phyloP scores from a whole-genome alignment of 192 early-diverging fungal species.

The Backusella macrospora region DNA sequence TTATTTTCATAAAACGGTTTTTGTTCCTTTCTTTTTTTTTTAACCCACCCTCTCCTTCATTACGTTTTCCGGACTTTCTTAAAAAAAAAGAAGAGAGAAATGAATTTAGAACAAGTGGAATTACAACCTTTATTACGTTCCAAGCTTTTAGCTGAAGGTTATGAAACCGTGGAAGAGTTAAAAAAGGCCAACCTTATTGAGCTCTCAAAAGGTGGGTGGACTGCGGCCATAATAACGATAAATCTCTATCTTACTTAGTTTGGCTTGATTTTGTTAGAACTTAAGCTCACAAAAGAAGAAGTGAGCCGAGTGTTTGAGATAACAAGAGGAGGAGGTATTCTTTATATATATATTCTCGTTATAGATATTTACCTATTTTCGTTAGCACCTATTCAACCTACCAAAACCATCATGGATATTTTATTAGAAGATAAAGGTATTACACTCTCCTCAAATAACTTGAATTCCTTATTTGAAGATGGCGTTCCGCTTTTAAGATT shows the following conservation, averaged over 20 bases:
- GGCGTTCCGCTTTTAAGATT: slow-evolving; percentile 9
- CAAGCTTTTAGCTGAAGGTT: background rate
- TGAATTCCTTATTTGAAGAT: background rate
- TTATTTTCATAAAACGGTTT: too few species aligned
- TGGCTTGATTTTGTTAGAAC: background rate
- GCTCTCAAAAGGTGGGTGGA: background rate
- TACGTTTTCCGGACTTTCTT: background rate
- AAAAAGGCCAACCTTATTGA: background rate
- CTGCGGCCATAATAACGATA: background rate
- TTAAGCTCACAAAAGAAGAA: background rate
- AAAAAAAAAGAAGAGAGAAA: background rate
- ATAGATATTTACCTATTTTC: background rate
- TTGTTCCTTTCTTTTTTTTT: background rate
- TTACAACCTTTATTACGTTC: background rate
- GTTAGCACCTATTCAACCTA: background rate
- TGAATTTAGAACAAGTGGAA: background rate
- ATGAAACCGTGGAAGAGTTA: background rate
- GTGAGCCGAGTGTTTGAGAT: background rate
- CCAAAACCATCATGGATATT: background rate
- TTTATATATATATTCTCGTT: background rate
- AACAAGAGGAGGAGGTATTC: background rate
- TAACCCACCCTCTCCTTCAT: background rate
- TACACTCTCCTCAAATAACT: background rate
- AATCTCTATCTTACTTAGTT: background rate
- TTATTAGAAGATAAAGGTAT: background rate